Evolutionary conservation across 768 basidiomycete genomes (phyloP), one percentile per base, ranked within the genome.

Genomic region (Mycena galericulata): DNA sequence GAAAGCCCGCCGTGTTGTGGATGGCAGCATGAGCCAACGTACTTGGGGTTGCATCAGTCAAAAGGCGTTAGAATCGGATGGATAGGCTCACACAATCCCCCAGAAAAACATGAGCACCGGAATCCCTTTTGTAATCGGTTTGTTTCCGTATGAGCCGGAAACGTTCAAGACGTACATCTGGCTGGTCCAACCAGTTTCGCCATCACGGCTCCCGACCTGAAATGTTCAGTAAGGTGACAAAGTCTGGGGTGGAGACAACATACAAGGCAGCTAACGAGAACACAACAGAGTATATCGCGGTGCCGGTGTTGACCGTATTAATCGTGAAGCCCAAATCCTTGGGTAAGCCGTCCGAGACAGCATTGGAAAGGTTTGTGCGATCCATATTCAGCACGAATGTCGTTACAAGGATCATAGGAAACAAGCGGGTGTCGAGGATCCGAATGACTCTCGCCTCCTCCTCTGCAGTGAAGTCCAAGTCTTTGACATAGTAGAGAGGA

Each of bases 301-400:
- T 80, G 2, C 75, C 81, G 10, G 77, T 76, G 60, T 83, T 83
- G n/a, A 83, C 79, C 2, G 79, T 79, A 54, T 81, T 71, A 43
- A 82, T 82, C 14, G 75, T 80, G 59, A 83, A 83, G 3, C 82
- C 82, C 17, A 83, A 71, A 64, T 83, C 80, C 11, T 68, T 70
- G 0, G 81, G 80, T 8, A 83, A 67, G 51, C 80, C 80, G 69
- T 83, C 82, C 29, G 81, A 82, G 34, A 82, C 79, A 2, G 82
- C 82, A 57, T 83, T 83, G 10, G 80, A 81, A 65, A 78, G 75
- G 68, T 83, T 83, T 17, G 82, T 83, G 7, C 82, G 75, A 47
- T 83, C 82, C 81, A 83, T 82, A 69, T 82, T 83, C 51, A 78
- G 67, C 20, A 76, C 77, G 36, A 78, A 76, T 1, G 74, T 75